Conservation (phyloP, 495 filamentous ascomycete genomes). For the Neurospora sp. region DNA sequence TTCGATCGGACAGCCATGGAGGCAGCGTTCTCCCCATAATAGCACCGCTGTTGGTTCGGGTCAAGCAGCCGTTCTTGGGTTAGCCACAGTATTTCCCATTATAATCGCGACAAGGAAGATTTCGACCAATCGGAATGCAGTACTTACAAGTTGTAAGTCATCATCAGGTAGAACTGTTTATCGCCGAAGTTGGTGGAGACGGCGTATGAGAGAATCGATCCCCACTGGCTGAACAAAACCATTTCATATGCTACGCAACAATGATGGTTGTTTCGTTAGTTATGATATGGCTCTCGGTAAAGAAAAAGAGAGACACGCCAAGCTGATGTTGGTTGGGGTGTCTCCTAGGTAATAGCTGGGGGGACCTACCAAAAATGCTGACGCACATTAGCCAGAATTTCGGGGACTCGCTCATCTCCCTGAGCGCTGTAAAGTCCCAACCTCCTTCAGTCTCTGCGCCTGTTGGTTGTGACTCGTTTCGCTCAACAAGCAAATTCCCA, state of each 20-base stretch:
- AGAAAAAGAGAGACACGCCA: neutral
- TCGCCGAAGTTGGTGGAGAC: constrained; percentile 11
- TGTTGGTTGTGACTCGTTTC: constrained; percentile 5
- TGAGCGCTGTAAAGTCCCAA: neutral
- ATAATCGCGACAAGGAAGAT: neutral
- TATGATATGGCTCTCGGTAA: neutral
- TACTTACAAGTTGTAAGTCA: constrained; percentile 25
- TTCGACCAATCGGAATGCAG: neutral
- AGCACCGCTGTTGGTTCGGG: constrained; percentile 13
- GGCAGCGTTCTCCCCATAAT: constrained; percentile 18
- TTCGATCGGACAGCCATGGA: constrained; percentile 15
- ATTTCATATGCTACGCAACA: constrained; percentile 16
- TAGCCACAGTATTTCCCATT: neutral
- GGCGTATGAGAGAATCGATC: constrained; percentile 21
- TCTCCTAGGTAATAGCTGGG: neutral
- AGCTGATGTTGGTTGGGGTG: neutral
- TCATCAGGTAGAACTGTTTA: constrained; percentile 21
- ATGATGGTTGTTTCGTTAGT: neutral
- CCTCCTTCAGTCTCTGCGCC: neutral
- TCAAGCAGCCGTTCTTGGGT: neutral
- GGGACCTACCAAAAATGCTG: constrained; percentile 18
- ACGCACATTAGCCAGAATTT: constrained; percentile 20
- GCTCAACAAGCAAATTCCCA: constrained; percentile 13
- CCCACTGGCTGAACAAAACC: constrained; percentile 24
- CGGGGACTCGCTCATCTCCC: constrained; percentile 1